Evolutionary conservation across 345 rosid genomes (phyloP).

Genomic region (Lepidium africanum): DNA sequence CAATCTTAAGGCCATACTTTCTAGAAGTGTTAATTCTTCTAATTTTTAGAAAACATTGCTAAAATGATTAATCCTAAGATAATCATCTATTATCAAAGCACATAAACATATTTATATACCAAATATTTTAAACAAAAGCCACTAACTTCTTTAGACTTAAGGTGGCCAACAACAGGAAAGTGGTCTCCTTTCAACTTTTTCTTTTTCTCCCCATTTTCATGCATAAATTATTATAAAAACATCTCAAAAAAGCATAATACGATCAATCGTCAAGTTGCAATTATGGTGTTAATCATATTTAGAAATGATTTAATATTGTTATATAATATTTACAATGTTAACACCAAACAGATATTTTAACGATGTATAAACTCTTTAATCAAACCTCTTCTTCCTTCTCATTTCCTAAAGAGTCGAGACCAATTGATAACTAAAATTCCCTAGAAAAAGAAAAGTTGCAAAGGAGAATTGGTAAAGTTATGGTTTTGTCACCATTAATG

Average conservation of each 20-base stretch:
- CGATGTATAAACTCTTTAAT: neutral
- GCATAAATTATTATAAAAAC: neutral
- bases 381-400: neutral
- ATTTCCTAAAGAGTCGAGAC: neutral
- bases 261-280: neutral
- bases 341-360: neutral
- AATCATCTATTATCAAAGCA: neutral
- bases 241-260: neutral
- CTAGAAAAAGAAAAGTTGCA: neutral
- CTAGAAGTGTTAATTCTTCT: too few relatives aligned
- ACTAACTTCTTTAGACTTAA: constrained; percentile 52
- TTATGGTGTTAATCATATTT: neutral
- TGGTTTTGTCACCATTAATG: constrained; percentile 25
- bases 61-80: neutral
- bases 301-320: neutral
- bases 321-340: neutral
- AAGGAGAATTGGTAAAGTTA: neutral
- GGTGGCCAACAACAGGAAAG: constrained; percentile 57
- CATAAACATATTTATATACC: neutral
- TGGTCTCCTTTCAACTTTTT: constrained; percentile 43
- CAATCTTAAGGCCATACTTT: too few relatives aligned
- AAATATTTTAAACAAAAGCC: constrained; percentile 26
- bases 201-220: constrained; percentile 14
- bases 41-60: too few relatives aligned
- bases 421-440: neutral